Conservation (phyloP, 2,329 filamentous ascomycete genomes). For the Hypoxylon sp. region DNA sequence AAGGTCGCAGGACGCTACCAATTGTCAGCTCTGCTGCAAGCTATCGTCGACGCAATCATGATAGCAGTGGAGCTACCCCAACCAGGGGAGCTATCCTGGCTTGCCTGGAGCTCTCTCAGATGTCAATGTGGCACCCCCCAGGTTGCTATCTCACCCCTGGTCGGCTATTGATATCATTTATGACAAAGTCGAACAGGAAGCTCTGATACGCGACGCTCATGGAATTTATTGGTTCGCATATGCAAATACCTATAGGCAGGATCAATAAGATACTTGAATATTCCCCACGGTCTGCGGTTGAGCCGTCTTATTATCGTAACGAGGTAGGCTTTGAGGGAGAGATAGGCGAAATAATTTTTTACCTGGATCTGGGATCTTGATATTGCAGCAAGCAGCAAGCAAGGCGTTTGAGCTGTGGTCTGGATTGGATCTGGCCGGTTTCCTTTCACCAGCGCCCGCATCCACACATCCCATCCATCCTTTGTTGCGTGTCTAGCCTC, state of each 20-base stretch:
- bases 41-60: background rate
- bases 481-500: background rate
- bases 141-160: constrained; percentile 1
- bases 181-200: constrained; percentile 3
- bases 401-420: background rate
- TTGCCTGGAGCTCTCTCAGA: background rate
- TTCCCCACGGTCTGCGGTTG: background rate
- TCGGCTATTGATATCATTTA: constrained; percentile 21
- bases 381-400: background rate
- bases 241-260: background rate
- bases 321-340: background rate
- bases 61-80: constrained; percentile 19
- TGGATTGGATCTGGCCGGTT: background rate
- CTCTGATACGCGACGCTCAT: background rate
- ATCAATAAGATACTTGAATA: background rate
- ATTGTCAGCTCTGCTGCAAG: background rate
- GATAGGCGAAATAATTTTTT: background rate
- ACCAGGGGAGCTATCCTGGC: background rate
- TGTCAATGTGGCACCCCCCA: background rate
- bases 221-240: background rate
- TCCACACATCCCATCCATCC: background rate
- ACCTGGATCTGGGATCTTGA: constrained; percentile 1
- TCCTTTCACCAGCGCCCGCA: background rate
- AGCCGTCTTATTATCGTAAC: constrained; percentile 1
- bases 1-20: background rate